Evolutionary conservation across 169 alveolate genomes (phyloP), one percentile per base, ranked within the genome.

Genomic region (Plasmodium falciparum): DNA sequence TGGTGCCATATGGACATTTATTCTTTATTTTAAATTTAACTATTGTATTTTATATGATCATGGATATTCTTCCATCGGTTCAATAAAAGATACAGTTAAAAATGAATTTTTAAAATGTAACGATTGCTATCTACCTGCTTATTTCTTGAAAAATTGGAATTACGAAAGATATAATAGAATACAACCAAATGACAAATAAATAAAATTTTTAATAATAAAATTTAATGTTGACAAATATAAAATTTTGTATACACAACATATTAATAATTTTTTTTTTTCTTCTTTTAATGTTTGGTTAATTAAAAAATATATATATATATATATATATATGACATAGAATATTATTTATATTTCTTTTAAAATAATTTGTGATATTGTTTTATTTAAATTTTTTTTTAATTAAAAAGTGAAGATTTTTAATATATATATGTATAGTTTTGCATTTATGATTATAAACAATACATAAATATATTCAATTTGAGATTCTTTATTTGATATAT

Each of bases 21-120:
- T 94, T 54, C 47, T 89, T 50, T 86, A 88, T 78, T 94, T 88
- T 63, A 74, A 92, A 52, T 70, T 94, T 61, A 95, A 90, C 66
- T 94, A 94, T 89, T 94, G 96, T 69, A 59, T 72, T 24, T 88
- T 94, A 49, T 94, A 94, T 74, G 91, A 94, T 69, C 86, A 62
- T 33, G 96, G 96, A 2, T 94, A 94, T 75, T 93, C 96, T 13
- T 92, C 95, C 8, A 93, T 94, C 17, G 96, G 96, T 29, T 86
- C 93, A 58, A 88, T 89, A 73, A 86, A 92, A 4, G 78, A 89
- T 63, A 78, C 94, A 15, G 75, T 91, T 29, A 92, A 92, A n/a
- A 67, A 93, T 56, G 93, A 91, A 71, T 65, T 71, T 62, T 75
- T 66, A 73, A 78, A 88, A 62, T 94, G 92, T 47, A 93, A 93